Evolutionary conservation across 257 asterid species (phyloP), one percentile per base, ranked within the genome.

Genomic region (Fraxinus anomala): DNA sequence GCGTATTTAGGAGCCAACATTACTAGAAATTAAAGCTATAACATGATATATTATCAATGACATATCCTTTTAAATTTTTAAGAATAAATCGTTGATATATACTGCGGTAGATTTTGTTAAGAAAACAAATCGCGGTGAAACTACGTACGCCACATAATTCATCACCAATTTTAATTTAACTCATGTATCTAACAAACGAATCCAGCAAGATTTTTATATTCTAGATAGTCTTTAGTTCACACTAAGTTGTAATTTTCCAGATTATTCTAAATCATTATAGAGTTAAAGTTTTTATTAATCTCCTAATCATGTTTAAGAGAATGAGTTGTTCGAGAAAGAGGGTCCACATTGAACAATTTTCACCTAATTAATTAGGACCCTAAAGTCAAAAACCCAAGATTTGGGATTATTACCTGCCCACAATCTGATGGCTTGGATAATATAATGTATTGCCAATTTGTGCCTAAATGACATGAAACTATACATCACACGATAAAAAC

Each of bases 321-420:
- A 76, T 80, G 40, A 63, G 44, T 74, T 33, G 73, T 49, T 66
- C 70, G 72, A n/a, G 66, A 56, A 73, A 59, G 44, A 61, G 75
- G 85, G 77, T 42, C 87, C 89, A 74, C 78, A n/a, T 37, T 72
- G 56, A 37, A 73, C 72, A 79, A 75, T 26, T 36, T 44, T 33
- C 78, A 67, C 78, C 70, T 75, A 82, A 42, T 73, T 23, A 1
- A 63, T 8, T 63, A 77, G 61, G 75, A 54, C 12, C 79, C 24
- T 26, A 12, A 84, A 88, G 90, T 86, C 90, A 84, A 82, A 78
- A 66, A 70, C 86, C 89, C 66, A 86, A 80, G 75, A n/a, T n/a
- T 82, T 69, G 81, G 87, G 86, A 37, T 75, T 68, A 83, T 68
- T 71, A 83, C 89, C 86, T 83, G 81, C 82, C 74, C 83, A 70